Conservation (phyloP, 2,329 filamentous ascomycete species). For the Harringtonia lauricola region DNA sequence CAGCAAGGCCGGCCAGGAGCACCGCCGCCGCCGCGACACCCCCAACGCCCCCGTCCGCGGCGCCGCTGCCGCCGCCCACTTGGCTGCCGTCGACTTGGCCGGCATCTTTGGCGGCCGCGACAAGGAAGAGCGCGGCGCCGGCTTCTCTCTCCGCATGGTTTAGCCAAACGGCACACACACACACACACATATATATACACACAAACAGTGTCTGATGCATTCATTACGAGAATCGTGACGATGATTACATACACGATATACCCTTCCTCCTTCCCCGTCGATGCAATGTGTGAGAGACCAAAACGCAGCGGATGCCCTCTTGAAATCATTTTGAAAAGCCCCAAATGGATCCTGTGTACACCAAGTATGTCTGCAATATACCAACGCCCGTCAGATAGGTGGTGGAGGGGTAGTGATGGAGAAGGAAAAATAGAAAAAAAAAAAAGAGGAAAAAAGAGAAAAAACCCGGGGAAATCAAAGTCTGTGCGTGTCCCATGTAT, state of each 20-base stretch:
- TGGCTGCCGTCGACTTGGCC: conserved; percentile 53
- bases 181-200: no score
- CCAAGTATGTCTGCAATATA: background rate
- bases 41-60: conserved; percentile 78
- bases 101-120: conserved; percentile 59
- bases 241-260: no score
- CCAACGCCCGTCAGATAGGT: background rate
- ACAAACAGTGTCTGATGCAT: no score
- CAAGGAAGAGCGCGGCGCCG: conserved; percentile 53
- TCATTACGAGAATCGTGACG: no score
- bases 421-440: background rate
- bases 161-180: conserved; percentile 10
- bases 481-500: background rate
- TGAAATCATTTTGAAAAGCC: background rate
- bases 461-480: no score
- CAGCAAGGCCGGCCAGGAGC: conserved; percentile 87
- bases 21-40: conserved; percentile 57
- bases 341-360: background rate
- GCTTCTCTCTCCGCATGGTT: conserved; percentile 55
- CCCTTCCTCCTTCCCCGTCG: no score
- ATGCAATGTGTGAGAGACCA: no score
- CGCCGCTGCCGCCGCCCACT: conserved; percentile 48
- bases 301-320: no score
- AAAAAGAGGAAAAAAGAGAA: background rate
- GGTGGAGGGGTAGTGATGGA: background rate